Conservation (phyloP, 1,284 basidiomycete species). For the Marasmius tenuissimus region DNA sequence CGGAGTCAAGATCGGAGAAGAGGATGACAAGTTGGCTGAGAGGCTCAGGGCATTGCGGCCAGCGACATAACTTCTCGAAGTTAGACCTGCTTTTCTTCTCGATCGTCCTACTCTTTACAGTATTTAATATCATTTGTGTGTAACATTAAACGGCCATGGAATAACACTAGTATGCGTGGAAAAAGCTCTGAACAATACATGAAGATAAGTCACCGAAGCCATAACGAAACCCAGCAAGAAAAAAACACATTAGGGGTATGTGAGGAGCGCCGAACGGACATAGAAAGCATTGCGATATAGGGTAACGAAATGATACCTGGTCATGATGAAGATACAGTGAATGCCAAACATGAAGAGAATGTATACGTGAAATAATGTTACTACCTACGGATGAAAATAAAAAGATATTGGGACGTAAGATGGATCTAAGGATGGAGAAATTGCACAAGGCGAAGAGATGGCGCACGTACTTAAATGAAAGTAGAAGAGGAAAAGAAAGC, state of each 20-base stretch:
- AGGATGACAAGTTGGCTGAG: slow-evolving; percentile 81
- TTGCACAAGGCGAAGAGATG: background rate
- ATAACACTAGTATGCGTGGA: background rate
- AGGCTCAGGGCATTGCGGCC: slow-evolving; percentile 81
- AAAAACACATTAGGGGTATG: background rate
- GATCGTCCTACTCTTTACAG: slow-evolving; percentile 1
- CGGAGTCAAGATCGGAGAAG: slow-evolving; percentile 65
- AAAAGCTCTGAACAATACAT: slow-evolving; percentile 7
- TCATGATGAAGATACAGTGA: background rate
- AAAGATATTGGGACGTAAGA: background rate
- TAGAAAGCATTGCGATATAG: slow-evolving; percentile 8
- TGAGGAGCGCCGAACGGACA: slow-evolving; percentile 1
- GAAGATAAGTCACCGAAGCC: background rate
- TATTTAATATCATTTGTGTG: slow-evolving; percentile 5
- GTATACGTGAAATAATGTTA: slow-evolving; percentile 3
- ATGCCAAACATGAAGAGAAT: background rate
- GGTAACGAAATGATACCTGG: background rate
- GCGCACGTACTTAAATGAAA: background rate
- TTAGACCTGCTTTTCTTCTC: background rate
- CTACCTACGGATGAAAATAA: background rate
- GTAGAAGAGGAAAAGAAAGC: slow-evolving; percentile 1
- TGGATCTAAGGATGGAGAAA: background rate
- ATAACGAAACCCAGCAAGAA: background rate
- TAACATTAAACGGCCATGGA: slow-evolving; percentile 11
- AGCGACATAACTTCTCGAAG: slow-evolving; percentile 49